phyloP scores from a whole-genome alignment of 139 green algal species.

The Coelastrella sp. region DNA sequence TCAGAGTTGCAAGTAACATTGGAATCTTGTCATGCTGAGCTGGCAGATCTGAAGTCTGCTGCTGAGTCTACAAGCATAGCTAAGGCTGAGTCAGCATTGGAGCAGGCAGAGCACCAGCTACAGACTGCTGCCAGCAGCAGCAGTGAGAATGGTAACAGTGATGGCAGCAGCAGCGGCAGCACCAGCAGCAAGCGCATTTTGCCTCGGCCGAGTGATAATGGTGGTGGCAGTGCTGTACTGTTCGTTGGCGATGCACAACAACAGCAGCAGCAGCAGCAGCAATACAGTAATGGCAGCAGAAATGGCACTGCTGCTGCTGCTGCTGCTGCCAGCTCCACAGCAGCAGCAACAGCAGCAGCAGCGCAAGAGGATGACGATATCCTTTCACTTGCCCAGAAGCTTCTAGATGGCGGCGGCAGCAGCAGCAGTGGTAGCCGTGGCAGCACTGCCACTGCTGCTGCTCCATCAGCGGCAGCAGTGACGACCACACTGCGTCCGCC shows the following conservation, averaged over 20 bases:
- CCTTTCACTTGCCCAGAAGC: constrained; percentile 19
- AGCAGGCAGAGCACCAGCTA: neutral
- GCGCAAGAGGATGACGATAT: neutral
- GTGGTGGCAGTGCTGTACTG: neutral
- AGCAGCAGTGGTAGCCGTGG: neutral
- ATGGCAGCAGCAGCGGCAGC: constrained; percentile 32
- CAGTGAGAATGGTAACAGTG: neutral
- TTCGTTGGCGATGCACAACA: neutral
- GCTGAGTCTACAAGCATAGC: neutral
- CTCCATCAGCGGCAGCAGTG: constrained; percentile 4
- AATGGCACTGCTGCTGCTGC: neutral
- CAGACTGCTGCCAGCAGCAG: neutral
- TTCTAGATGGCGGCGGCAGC: constrained; percentile 18
- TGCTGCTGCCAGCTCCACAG: neutral
- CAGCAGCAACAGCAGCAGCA: neutral
- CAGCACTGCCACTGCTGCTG: neutral
- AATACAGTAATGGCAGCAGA: neutral
- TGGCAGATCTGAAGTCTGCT: neutral
- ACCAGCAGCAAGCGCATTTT: neutral
- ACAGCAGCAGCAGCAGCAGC: neutral
- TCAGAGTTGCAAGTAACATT: neutral
- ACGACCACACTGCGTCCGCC: neutral
- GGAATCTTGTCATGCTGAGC: neutral
- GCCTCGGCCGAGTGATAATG: neutral
- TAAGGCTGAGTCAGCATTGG: neutral